phyloP scores from a whole-genome alignment of 2,329 filamentous ascomycete species.

The Paecilomyces sp. region DNA sequence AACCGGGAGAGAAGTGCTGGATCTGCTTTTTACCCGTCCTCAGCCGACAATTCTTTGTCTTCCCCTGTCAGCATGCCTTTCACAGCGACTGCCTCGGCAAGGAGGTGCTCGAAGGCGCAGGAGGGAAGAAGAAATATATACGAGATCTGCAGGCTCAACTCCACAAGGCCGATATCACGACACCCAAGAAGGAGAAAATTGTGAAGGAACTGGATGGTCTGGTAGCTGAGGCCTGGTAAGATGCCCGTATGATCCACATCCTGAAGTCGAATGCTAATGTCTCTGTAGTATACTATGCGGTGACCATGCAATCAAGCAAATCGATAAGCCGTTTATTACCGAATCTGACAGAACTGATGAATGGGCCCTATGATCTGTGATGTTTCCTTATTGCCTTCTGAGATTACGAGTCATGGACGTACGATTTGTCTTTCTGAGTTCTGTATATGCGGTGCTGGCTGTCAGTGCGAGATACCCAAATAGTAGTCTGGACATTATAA shows the following conservation, averaged over 20 bases:
- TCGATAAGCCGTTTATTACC: constrained; percentile 86
- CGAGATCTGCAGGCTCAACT: constrained; percentile 79
- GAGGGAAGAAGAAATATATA: constrained; percentile 71
- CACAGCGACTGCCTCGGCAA: constrained; percentile 89
- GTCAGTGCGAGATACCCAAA: not conserved
- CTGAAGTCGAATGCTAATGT: constrained; percentile 5
- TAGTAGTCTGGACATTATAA: not conserved
- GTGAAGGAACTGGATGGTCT: constrained; percentile 86
- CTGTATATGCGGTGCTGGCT: not conserved
- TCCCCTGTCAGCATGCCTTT: constrained; percentile 96
- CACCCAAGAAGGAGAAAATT: constrained; percentile 69
- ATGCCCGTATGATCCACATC: constrained; percentile 8
- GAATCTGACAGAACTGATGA: constrained; percentile 66
- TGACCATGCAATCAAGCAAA: constrained; percentile 87
- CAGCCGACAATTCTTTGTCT: constrained; percentile 92
- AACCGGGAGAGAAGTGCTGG: constrained; percentile 92
- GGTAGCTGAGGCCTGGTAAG: constrained; percentile 81
- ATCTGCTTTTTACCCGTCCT: constrained; percentile 78
- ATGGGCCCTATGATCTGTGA: constrained; percentile 58
- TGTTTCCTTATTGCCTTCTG: not conserved
- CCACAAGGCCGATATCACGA: constrained; percentile 63
- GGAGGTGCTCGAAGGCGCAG: constrained; percentile 75
- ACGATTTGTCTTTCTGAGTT: not conserved
- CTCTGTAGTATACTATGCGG: constrained; percentile 74
- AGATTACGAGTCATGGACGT: not conserved